Conservation (phyloP, 208 protist species). For the Sergeia podlipaevii region DNA sequence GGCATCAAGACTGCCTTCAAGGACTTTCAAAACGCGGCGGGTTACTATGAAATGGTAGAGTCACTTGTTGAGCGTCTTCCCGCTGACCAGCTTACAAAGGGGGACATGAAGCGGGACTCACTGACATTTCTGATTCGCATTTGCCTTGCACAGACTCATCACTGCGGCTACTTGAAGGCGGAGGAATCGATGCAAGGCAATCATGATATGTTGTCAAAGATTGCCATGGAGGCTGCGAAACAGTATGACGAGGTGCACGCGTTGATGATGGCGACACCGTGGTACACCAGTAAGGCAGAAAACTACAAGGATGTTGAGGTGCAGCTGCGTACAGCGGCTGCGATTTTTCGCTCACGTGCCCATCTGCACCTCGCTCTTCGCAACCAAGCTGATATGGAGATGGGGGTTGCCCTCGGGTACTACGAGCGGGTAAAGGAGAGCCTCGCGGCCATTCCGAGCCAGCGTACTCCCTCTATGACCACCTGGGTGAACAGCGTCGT, state of each 20-base stretch:
- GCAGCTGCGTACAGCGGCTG: conserved; percentile 29
- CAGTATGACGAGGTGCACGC: conserved; percentile 60
- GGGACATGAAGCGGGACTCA: conserved; percentile 60
- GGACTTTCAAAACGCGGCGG: conserved; percentile 73
- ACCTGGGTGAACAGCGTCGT: conserved; percentile 68
- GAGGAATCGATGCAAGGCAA: conserved; percentile 66
- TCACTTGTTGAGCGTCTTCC: conserved; percentile 50
- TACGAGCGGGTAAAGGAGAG: conserved; percentile 58
- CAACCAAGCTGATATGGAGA: conserved; percentile 32
- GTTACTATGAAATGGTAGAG: conserved; percentile 73
- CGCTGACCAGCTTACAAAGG: conserved; percentile 48
- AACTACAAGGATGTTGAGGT: conserved; percentile 48
- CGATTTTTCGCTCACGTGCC: conserved; percentile 62
- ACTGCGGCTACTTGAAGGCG: conserved; percentile 79
- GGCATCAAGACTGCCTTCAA: conserved; percentile 66
- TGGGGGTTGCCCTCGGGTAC: conserved; percentile 68
- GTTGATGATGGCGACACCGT: conserved; percentile 39
- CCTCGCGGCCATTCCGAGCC: conserved; percentile 45
- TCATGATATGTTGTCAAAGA: conserved; percentile 67
- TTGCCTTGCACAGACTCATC: conserved; percentile 67
- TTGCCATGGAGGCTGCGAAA: conserved; percentile 65
- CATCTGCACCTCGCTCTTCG: conserved; percentile 61
- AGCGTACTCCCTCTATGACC: conserved; percentile 33
- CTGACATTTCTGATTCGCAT: conserved; percentile 45
- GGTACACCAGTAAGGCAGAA: conserved; percentile 21